Conservation (phyloP, 495 filamentous ascomycete genomes). For the Annulohypoxylon maeteangense region DNA sequence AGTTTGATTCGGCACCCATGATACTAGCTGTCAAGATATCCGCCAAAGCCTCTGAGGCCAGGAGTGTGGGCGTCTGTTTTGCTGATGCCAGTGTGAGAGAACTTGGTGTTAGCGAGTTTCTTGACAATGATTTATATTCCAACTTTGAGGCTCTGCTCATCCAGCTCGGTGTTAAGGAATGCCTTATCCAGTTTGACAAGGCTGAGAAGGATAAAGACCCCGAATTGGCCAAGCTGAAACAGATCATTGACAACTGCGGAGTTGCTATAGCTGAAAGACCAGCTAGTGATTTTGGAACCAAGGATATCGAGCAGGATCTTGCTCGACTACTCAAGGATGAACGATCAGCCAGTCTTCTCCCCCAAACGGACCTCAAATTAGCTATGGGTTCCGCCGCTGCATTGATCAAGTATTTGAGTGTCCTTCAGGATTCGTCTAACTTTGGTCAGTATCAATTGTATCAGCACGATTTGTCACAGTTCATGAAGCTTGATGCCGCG, state of each 20-base stretch:
- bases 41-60: constrained; percentile 82
- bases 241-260: constrained; percentile 91
- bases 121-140: constrained; percentile 97
- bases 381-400: constrained; percentile 96
- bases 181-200: constrained; percentile 80
- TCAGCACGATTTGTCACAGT: constrained; percentile 96
- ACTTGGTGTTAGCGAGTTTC: constrained; percentile 95
- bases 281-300: constrained; percentile 80
- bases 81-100: constrained; percentile 97
- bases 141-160: constrained; percentile 98
- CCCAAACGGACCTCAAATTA: constrained; percentile 92
- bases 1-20: constrained; percentile 89
- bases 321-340: constrained; percentile 88
- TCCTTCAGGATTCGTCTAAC: constrained; percentile 89
- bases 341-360: constrained; percentile 75
- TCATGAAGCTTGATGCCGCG: constrained; percentile 98
- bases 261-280: constrained; percentile 86
- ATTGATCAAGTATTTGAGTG: constrained; percentile 93
- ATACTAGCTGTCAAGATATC: constrained; percentile 94
- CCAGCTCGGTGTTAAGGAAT: constrained; percentile 95
- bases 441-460: constrained; percentile 97
- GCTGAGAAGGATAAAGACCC: constrained; percentile 78
- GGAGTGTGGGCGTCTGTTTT: constrained; percentile 95
- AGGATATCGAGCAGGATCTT: constrained; percentile 96
- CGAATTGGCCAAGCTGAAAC: constrained; percentile 85